Evolutionary conservation across 139 green algal species (phyloP).

Genomic region (Micractinium conductrix): DNA sequence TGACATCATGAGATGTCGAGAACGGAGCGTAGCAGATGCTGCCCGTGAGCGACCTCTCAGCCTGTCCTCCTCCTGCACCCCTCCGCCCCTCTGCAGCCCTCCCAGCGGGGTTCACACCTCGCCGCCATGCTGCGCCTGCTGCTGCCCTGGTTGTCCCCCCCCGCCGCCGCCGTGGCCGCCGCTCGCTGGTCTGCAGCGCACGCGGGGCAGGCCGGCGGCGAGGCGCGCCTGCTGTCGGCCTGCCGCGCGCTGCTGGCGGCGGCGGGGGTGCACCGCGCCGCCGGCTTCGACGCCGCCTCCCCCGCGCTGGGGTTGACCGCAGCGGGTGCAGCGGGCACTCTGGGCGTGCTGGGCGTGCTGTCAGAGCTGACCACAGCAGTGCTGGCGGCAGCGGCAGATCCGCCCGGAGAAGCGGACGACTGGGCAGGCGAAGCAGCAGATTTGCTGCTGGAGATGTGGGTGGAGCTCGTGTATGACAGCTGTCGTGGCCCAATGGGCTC

Average conservation of each 20-base stretch:
- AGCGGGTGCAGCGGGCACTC: neutral
- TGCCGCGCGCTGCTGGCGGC: conserved; percentile 56
- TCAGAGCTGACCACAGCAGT: conserved; percentile 53
- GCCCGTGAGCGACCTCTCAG: too few species aligned
- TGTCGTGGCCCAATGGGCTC: conserved; percentile 5
- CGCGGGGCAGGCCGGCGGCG: conserved; percentile 52
- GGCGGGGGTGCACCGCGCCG: conserved; percentile 42
- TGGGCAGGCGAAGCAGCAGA: conserved; percentile 62
- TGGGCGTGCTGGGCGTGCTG: conserved; percentile 57
- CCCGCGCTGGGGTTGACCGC: neutral
- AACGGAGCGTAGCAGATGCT: too few species aligned
- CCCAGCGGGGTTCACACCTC: conserved; percentile 45
- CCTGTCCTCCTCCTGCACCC: neutral
- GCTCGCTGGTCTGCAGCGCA: neutral
- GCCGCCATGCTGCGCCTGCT: conserved; percentile 65
- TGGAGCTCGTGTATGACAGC: conserved; percentile 37
- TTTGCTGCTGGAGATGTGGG: conserved; percentile 70
- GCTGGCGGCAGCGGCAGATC: conserved; percentile 48
- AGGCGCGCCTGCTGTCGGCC: conserved; percentile 71
- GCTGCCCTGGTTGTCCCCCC: conserved; percentile 52
- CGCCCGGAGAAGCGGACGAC: conserved; percentile 2
- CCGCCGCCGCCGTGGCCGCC: conserved; percentile 47
- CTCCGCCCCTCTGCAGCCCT: neutral
- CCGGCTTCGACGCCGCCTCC: conserved; percentile 42
- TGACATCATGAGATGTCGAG: too few species aligned